Conservation (phyloP, 148 eudicot species). For the Drosera capensis region DNA sequence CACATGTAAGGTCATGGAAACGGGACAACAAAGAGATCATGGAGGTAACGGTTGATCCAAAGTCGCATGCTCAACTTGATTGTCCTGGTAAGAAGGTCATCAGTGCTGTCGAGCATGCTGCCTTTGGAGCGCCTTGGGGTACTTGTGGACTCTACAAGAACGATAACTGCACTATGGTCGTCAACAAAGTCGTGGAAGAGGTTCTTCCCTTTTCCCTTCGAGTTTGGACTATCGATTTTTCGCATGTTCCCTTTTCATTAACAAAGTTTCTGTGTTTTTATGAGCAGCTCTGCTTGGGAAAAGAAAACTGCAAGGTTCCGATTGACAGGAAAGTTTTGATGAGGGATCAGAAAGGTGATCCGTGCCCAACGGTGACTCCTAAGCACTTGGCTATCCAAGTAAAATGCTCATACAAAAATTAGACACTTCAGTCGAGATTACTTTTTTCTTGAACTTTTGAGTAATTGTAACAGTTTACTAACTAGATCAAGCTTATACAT, state of each 20-base stretch:
- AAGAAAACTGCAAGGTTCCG: conserved; percentile 33
- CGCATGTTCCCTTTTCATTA: neutral
- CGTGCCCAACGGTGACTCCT: conserved; percentile 23
- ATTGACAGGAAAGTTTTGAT: conserved; percentile 23
- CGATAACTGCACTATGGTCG: conserved; percentile 23
- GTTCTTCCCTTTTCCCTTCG: conserved; percentile 3
- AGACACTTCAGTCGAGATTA: too few species aligned
- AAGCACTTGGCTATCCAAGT: conserved; percentile 58
- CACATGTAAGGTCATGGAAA: conserved; percentile 24
- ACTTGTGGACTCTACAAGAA: conserved; percentile 17
- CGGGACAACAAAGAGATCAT: conserved; percentile 11
- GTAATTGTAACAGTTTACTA: too few species aligned
- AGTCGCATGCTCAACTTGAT: conserved; percentile 14
- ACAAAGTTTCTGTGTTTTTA: neutral
- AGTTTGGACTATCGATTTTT: neutral
- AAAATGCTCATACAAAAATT: conserved; percentile 23
- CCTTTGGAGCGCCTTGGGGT: conserved; percentile 33
- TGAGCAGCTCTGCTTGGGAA: conserved; percentile 45
- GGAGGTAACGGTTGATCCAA: conserved; percentile 4
- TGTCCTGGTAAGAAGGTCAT: conserved; percentile 26
- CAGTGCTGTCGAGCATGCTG: conserved; percentile 24
- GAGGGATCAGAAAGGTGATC: conserved; percentile 12
- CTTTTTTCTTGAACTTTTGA: too few species aligned
- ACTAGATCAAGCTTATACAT: too few species aligned
- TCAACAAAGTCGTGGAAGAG: conserved; percentile 34